Base-by-base conservation (phyloP, 140 eudicot species). In the Ambrosia hybrid region DNA sequence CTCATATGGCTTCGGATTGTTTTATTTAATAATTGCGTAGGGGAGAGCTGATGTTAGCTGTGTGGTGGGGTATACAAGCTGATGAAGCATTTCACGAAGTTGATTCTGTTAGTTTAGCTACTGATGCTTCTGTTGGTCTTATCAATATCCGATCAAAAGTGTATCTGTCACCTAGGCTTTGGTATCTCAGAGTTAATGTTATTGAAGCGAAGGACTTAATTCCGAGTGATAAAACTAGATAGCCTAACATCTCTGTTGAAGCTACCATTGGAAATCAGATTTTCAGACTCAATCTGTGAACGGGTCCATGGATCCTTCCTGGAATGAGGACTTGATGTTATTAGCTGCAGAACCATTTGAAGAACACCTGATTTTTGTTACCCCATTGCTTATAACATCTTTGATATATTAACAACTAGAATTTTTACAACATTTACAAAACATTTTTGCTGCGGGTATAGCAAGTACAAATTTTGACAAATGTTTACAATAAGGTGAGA, bases 41-140 rank as follows among this genome's bases (percentile, higher is more conserved):
- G n/a, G 91, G 91, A 12, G 84, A 77, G 65, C 41, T 86, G 8
- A 86, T 86, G 91, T 65, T 83, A 57, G 88, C 86, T 26, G 84
- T 83, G 37, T 86, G 91, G 88, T 69, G 70, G 80, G 86, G 83
- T 21, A 78, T 80, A 45, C 83, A 78, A 72, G 86, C 83, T 46
- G 86, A 83, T 83, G 91, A 84, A 78, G 71, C 88, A 6, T 86
- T 86, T 51, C 78, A 82, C 0, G 83, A 83, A 62, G 87, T 83
- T 59, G 77, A 83, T 5, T 30, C 79, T 9, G 80, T 71, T 45
- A 39, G 41, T 13, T 69, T 72, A 14, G 86, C 74, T 21, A 21
- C 30, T 1, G 86, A 86, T 49, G 83, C 64, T 26, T 73, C 67
- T 51, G 62, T 58, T 1, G 78, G 53, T 7, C 57, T 21, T 21